phyloP scores from a whole-genome alignment of 768 basidiomycete genomes.

The Lactarius trivialis region DNA sequence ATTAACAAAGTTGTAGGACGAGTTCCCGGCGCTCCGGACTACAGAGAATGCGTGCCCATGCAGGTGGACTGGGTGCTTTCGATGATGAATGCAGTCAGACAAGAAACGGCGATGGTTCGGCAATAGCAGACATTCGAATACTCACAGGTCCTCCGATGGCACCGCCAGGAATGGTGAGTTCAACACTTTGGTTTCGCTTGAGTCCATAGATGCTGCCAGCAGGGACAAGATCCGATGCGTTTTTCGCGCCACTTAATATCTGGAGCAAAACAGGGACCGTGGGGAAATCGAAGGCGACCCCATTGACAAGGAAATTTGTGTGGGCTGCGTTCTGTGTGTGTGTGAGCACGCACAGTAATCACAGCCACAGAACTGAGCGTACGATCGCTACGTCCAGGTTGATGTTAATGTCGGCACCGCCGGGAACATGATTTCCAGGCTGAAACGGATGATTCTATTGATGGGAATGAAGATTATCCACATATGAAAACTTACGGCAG shows the following conservation, averaged over 20 bases:
- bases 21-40: constrained; percentile 15
- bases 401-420: neutral
- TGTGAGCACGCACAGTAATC: neutral
- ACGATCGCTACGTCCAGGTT: neutral
- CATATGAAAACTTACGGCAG: neutral
- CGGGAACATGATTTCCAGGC: neutral
- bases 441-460: neutral
- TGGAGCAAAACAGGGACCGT: constrained; percentile 32
- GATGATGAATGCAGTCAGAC: neutral
- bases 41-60: constrained; percentile 18
- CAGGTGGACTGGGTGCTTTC: constrained; percentile 9
- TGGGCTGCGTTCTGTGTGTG: neutral
- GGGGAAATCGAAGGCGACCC: constrained; percentile 36
- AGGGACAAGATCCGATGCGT: constrained; percentile 44
- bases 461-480: neutral
- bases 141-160: constrained; percentile 1
- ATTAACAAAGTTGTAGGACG: constrained; percentile 27
- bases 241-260: constrained; percentile 46
- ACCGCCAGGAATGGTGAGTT: constrained; percentile 29
- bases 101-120: neutral
- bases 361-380: neutral
- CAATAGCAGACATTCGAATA: neutral
- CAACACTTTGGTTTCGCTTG: constrained; percentile 41
- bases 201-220: constrained; percentile 40
- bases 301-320: constrained; percentile 31